Evolutionary conservation across 2,329 filamentous ascomycete genomes (phyloP), one percentile per base, ranked within the genome.

Genomic region (Aureobasidium sp.): DNA sequence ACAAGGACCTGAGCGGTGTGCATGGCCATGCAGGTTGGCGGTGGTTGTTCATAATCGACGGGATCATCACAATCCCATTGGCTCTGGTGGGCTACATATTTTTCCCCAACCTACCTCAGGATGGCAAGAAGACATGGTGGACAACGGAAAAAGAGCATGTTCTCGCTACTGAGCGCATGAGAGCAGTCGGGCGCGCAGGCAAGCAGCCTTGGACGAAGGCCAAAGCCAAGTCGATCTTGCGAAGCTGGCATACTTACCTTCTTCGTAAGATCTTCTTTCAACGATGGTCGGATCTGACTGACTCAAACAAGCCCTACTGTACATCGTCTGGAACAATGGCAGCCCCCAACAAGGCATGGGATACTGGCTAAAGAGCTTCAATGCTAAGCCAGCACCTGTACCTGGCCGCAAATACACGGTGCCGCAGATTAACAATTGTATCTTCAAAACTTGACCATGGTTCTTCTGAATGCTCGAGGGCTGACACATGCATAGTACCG

Each of bases 1-100:
- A 76, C 61, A 71, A 66, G 1, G 74, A 71, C 37, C 70, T 79
- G 64, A 66, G 84, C 61, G 79, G 81, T 1, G 69, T 77, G 5
- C 69, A 73, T 58, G 81, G 81, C 0, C 73, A 85, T 3, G 73
- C 75, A 7, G 82, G 81, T 5, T 86, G 83, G 83, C 73, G 82
- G n/a, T 82, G 79, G 78, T 71, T 59, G 21, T 85, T 85, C 61
- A 79, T 85, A 42, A 80, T 84, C 45, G 81, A 85, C 65, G 80
- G 79, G 0, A 72, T 82, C 42, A 83, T 84, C 65, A 82, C 79
- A 2, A 73, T 85, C 3, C 82, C 82, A 0, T 78, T 85, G 14
- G 80, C 80, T 2, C 61, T 84, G 1, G 76, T 80, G 5, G 82
- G 82, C 0, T 85, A 78, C 66, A 68, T 83, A 7, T 75, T 82